Base-by-base conservation (phyloP, 805 yeast genomes). In the Candida sonorensis region DNA sequence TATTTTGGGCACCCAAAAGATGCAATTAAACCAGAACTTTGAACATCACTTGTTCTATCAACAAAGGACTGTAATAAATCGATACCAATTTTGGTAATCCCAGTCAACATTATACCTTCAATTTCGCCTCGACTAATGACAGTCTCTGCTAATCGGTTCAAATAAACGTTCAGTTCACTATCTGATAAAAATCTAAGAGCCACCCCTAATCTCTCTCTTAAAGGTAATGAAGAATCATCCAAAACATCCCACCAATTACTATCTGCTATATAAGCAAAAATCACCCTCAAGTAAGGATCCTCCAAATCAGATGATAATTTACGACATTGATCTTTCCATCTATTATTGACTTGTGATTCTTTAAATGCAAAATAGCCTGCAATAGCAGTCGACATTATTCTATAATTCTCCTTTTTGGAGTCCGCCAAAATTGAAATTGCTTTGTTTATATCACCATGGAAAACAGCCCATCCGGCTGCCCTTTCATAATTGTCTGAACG, bases 391-490 rank as follows among this genome's bases (percentile, higher is more conserved):
- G 95, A 86, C 70, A 90, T 87, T 28, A 90, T 67, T 30, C 81
- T 61, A 28, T 84, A 64, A 33, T 78, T 62, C 51, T 81, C 87
- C 36, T 73, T 77, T 30, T 77, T 77, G 2, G 95, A 75, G n/a
- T 72, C 65, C 0, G 83, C 75, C 33, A 90, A 61, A n/a, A 86
- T 80, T 26, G 75, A 76, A 4, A 88, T 82, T 0, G 97, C 95
- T 30, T 77, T 69, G 3, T 73, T 69, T 3, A 90, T 82, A 53
- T 87, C 84, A 6, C 95, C 96, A 51, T 85, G 90, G 55, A 90
- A 90, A 0, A 87, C 88, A 0, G 97, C 97, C 94, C 95, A 85
- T 0, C 94, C 97, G 1, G 97, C 98, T 1, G 98, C 97, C 51
- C 90, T 79, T 40, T 87, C 95, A 40, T 71, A 72, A 37, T 73